These are phyloP conservation scores for Microascus cirrosus DNA, from an alignment of 2,329 filamentous ascomycete species.

Conservation along the genomic window DNA sequence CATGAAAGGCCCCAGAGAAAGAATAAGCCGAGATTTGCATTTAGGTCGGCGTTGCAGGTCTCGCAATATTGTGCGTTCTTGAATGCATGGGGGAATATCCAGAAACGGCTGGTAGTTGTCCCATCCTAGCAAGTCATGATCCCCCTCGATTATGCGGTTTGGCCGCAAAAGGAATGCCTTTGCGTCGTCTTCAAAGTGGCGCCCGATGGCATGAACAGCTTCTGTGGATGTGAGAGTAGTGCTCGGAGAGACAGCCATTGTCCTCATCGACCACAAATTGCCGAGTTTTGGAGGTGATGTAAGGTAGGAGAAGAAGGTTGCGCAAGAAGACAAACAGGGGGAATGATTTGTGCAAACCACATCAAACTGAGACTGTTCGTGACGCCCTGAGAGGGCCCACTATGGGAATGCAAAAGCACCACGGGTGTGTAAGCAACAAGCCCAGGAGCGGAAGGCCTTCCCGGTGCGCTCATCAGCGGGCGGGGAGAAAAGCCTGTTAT, in stretches of 20 bases:
- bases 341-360: not conserved
- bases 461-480: not conserved
- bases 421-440: not conserved
- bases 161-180: not conserved
- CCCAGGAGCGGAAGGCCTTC: not conserved
- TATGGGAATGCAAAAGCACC: not conserved
- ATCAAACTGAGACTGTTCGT: not conserved
- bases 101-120: not conserved
- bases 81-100: not conserved
- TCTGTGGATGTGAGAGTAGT: not conserved
- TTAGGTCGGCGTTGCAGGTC: not conserved
- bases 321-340: not conserved
- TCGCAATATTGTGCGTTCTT: not conserved
- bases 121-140: not conserved
- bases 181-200: not conserved
- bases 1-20: not conserved
- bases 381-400: not conserved
- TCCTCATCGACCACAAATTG: not conserved
- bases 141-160: not conserved
- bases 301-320: not conserved
- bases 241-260: not conserved
- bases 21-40: not conserved
- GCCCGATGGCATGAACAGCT: not conserved
- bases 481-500: not conserved
- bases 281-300: not conserved